Evolutionary conservation across 306 rosid species (phyloP).

Genomic region (Cyclanthera cordifolia): DNA sequence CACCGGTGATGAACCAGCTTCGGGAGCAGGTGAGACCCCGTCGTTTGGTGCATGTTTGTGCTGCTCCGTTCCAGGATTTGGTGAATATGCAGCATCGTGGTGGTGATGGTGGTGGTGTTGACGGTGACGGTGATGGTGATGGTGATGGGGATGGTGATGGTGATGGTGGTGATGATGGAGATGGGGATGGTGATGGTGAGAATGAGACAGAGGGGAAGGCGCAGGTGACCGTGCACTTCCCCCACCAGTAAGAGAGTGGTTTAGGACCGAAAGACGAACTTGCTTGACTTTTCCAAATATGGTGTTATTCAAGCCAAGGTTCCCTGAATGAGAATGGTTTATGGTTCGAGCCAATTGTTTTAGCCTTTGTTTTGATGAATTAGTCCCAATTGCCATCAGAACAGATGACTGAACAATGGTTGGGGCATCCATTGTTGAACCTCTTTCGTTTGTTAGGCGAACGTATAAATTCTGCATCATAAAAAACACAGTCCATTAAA

Average conservation of each 20-base stretch:
- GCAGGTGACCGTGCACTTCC: constrained; percentile 46
- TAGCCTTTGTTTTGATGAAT: constrained; percentile 45
- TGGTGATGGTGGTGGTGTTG: constrained; percentile 20
- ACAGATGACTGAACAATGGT: constrained; percentile 60
- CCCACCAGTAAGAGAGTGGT: constrained; percentile 53
- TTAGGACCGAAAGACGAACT: constrained; percentile 60
- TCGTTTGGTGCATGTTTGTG: constrained; percentile 16
- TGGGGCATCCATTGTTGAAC: constrained; percentile 67
- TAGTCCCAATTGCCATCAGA: constrained; percentile 51
- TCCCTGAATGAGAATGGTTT: constrained; percentile 46
- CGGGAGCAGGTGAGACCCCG: neutral
- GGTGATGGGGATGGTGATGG: constrained; percentile 13
- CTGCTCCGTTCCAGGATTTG: constrained; percentile 24
- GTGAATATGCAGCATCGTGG: constrained; percentile 38
- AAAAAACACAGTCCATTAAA: constrained; percentile 23
- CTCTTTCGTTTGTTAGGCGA: constrained; percentile 46
- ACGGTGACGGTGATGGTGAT: constrained; percentile 42
- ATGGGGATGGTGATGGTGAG: constrained; percentile 24
- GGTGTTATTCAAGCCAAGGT: constrained; percentile 79
- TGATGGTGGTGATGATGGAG: neutral
- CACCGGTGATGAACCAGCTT: constrained; percentile 30
- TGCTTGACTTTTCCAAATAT: constrained; percentile 83
- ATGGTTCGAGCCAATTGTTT: constrained; percentile 81
- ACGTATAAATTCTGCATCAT: constrained; percentile 53
- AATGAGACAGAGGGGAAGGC: constrained; percentile 44